Percentiles rank a stretch among this genome's conserved stretches.
Evolutionary conservation across 2,329 filamentous ascomycete genomes (phyloP).

Genomic region (Aspergillus eucalypticola): DNA sequence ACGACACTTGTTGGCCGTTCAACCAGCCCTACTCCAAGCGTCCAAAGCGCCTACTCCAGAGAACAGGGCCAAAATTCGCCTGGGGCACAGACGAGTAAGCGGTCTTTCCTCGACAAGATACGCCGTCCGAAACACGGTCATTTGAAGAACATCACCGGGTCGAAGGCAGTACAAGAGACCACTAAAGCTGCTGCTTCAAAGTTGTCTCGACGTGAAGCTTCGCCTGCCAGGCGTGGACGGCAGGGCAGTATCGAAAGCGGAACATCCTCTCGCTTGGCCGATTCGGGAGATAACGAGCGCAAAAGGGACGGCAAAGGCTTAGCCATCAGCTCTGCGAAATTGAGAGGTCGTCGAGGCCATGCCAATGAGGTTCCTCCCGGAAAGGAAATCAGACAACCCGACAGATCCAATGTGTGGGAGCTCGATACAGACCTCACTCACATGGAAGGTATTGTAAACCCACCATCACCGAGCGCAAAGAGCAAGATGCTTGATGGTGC

Average conservation of each 20-base stretch:
- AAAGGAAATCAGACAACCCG: slow-evolving; percentile 40
- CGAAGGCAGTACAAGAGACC: slow-evolving; percentile 32
- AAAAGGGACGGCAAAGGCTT: slow-evolving; percentile 41
- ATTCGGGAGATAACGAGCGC: slow-evolving; percentile 38
- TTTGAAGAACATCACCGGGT: slow-evolving; percentile 34
- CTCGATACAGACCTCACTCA: slow-evolving; percentile 86
- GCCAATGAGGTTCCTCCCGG: slow-evolving; percentile 30
- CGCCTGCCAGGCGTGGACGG: slow-evolving; percentile 33
- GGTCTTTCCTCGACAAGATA: slow-evolving; percentile 57
- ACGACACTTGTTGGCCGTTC: slow-evolving; percentile 61
- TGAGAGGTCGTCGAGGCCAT: slow-evolving; percentile 36
- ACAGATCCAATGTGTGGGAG: slow-evolving; percentile 66
- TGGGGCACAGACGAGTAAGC: slow-evolving; percentile 39
- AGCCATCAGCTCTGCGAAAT: slow-evolving; percentile 35
- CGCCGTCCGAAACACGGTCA: slow-evolving; percentile 49
- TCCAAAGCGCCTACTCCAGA: slow-evolving; percentile 60
- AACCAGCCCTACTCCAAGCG: slow-evolving; percentile 79
- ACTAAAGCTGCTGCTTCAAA: slow-evolving; percentile 26
- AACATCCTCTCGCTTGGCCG: slow-evolving; percentile 24
- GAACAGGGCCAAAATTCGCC: slow-evolving; percentile 47
- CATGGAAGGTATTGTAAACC: slow-evolving; percentile 86
- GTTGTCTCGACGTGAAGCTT: slow-evolving; percentile 32
- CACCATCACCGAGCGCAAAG: slow-evolving; percentile 69
- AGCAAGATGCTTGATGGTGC: slow-evolving; percentile 37
- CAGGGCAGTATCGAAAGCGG: slow-evolving; percentile 40